Conservation (phyloP, 2,329 filamentous ascomycete species). For the Verticillium isaacii region DNA sequence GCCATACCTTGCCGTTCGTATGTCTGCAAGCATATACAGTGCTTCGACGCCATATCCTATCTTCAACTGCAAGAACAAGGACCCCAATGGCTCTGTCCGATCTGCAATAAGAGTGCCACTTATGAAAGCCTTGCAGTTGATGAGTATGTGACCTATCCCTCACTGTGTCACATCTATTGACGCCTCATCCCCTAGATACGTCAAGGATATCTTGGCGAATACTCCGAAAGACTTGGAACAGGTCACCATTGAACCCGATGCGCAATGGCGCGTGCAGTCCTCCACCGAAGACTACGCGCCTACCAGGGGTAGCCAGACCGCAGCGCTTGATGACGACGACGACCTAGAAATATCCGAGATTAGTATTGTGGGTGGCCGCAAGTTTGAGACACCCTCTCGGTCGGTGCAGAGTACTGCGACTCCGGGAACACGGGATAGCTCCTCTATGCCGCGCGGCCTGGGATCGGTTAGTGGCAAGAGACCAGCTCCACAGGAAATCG, state of each 20-base stretch:
- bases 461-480: conserved; percentile 40
- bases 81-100: conserved; percentile 92
- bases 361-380: conserved; percentile 25
- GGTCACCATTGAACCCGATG: conserved; percentile 85
- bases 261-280: conserved; percentile 59
- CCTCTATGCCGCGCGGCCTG: conserved; percentile 28
- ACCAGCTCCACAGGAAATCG: conserved; percentile 42
- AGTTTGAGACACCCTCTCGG: conserved; percentile 30
- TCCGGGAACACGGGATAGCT: conserved; percentile 28
- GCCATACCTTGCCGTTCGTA: conserved; percentile 73
- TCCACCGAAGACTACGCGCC: conserved; percentile 22
- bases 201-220: conserved; percentile 75
- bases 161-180: not conserved
- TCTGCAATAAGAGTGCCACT: conserved; percentile 78
- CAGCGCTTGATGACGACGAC: conserved; percentile 37
- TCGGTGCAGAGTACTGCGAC: conserved; percentile 30
- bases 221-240: conserved; percentile 72
- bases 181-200: conserved; percentile 57
- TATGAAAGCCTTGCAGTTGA: conserved; percentile 85
- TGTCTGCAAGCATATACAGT: conserved; percentile 83
- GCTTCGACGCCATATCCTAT: conserved; percentile 91
- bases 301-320: not conserved
- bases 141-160: conserved; percentile 51
- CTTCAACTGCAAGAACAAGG: conserved; percentile 93
- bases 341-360: conserved; percentile 45